A percentile compares a stretch with the other conserved stretches of the same genome.
Conservation (phyloP, 805 yeast genomes). For the Candida boleticola region DNA sequence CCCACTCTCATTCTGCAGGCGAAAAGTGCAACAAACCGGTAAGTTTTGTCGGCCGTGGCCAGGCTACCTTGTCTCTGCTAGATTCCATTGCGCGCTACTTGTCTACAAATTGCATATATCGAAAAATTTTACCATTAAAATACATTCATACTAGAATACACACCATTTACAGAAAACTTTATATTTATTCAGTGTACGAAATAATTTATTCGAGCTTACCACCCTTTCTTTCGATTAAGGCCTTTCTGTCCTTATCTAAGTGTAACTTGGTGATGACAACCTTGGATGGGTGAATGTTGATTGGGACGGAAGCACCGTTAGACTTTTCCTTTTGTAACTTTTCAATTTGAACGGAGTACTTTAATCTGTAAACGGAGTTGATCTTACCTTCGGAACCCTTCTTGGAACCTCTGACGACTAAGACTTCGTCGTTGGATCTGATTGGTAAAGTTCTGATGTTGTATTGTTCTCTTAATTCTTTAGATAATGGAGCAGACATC, state of each 20-base stretch:
- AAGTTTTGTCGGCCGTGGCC: no score
- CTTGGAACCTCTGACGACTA: conserved; percentile 97
- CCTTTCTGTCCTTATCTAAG: conserved; percentile 99
- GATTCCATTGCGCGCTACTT: no score
- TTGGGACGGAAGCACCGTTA: conserved; percentile 95
- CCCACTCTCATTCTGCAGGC: no score
- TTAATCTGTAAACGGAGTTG: conserved; percentile 97
- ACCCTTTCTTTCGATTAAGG: conserved; percentile 95
- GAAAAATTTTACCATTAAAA: conserved; percentile 18
- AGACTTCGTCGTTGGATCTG: conserved; percentile 96
- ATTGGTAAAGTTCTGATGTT: conserved; percentile 93
- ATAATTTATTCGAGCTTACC: conserved; percentile 53
- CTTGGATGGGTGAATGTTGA: conserved; percentile 98
- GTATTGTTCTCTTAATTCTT: conserved; percentile 98
- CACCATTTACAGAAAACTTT: conserved; percentile 6
- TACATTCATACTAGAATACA: conserved; percentile 16
- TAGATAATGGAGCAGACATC: conserved; percentile 98
- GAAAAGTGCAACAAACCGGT: no score
- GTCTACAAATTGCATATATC: no score
- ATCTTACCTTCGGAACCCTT: conserved; percentile 99
- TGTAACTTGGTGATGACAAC: conserved; percentile 97
- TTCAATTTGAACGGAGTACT: conserved; percentile 94
- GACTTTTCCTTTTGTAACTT: conserved; percentile 97
- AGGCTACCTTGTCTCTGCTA: no score
- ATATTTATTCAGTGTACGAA: no score